A percentile compares a stretch with the other conserved stretches of the same genome.
Evolutionary conservation across 2,329 filamentous ascomycete species (phyloP).

Genomic region (Xylariaceae sp.): DNA sequence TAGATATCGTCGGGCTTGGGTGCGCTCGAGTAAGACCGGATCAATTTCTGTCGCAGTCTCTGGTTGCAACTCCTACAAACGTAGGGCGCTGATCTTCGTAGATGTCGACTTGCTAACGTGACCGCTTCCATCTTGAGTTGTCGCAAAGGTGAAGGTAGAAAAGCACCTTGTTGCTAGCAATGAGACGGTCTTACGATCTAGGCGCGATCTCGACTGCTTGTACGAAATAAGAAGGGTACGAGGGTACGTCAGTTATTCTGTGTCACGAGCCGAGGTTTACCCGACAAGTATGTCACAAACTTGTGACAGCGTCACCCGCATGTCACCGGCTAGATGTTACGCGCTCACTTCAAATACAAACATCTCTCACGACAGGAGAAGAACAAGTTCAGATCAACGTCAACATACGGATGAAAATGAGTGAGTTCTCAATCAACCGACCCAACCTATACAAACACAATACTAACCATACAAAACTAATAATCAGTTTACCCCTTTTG

Average conservation of each 20-base stretch:
- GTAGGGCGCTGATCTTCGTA: slow-evolving; percentile 20
- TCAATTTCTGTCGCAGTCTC: slow-evolving; percentile 33
- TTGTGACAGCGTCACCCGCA: no score
- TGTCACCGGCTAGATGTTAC: background rate
- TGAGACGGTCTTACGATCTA: background rate
- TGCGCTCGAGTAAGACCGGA: slow-evolving; percentile 40
- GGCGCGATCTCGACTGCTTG: background rate
- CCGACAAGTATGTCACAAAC: background rate
- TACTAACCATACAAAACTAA: background rate
- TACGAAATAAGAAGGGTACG: no score
- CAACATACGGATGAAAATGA: background rate
- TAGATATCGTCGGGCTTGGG: slow-evolving; percentile 70
- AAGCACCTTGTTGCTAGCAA: background rate
- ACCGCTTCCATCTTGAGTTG: slow-evolving; percentile 26
- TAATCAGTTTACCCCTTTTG: background rate
- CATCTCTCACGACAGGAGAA: background rate
- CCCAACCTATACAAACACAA: background rate
- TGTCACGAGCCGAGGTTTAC: background rate
- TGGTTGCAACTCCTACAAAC: slow-evolving; percentile 46
- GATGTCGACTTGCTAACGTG: slow-evolving; percentile 19
- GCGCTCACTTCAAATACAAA: no score
- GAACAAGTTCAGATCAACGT: background rate
- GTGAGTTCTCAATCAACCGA: background rate
- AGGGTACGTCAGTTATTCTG: background rate
- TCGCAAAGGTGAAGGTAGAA: background rate